Evolutionary conservation across 139 green algal genomes (phyloP), one percentile per base, ranked within the genome.

Genomic region (Ostreobium quekettii): DNA sequence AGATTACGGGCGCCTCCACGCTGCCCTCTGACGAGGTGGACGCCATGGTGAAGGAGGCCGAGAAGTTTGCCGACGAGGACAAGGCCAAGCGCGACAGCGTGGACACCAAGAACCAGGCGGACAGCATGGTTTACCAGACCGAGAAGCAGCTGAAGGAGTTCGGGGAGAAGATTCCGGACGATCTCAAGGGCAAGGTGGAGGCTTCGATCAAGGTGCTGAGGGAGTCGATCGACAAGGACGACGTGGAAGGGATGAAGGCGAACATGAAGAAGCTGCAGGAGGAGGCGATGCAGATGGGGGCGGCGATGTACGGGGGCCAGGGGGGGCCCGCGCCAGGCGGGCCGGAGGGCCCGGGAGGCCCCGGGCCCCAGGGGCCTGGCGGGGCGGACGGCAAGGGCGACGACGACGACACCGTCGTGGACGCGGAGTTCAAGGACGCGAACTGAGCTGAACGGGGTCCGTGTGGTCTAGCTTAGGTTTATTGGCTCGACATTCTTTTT

Each of bases 101-200:
- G n/a, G 75, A 84, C 42, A 70, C 74, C 3, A 71, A 72, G 60
- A 88, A 88, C 84, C 83, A 95, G 78, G 90, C 88, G 1, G 90
- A 96, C 79, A 84, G 67, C 48, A 79, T 93, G 79, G 73, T 91
- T 11, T 96, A 96, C 82, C 87, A 96, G 81, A 95, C 91, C 22
- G 84, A 98, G 86, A 98, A 98, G 89, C 93, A 98, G 86, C 62
- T 99, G 31, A 93, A 96, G 80, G 94, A 99, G 82, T 85, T 98
- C 66, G 89, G 79, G 8, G 93, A 92, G 73, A 99, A 99, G 86
- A 53, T 91, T 36, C 79, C 88, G 3, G 84, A 78, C 19, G 89
- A 93, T 0, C 62, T 87, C n/a, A 91, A 95, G 86, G 15, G 60
- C n/a, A 93, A 90, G 82, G 83, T 98, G 3, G 86, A 97, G 76